These are phyloP conservation scores for Elsinoe ampelina DNA, from an alignment of 2,329 filamentous ascomycete genomes.

Conservation along the genomic window DNA sequence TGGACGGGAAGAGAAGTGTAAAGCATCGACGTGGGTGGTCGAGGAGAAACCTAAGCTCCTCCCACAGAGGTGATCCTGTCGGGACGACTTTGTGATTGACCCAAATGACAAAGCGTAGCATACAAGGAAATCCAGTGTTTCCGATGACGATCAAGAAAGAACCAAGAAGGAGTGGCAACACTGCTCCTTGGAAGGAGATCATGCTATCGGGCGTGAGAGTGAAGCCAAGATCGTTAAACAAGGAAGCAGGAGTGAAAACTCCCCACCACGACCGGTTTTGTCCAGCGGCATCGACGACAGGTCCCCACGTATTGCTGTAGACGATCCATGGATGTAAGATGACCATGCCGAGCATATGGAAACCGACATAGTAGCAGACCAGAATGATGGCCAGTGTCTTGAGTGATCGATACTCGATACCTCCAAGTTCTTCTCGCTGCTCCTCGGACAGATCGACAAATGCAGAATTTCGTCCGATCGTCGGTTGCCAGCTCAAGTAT, in stretches of 20 bases:
- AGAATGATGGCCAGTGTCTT: constrained; percentile 77
- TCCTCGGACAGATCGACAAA: constrained; percentile 83
- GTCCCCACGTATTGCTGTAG: constrained; percentile 51
- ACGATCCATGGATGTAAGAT: constrained; percentile 75
- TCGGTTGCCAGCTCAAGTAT: constrained; percentile 90
- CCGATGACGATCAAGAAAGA: constrained; percentile 86
- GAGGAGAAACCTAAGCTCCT: constrained; percentile 81
- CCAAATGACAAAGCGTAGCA: constrained; percentile 93
- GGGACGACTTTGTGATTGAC: constrained; percentile 58
- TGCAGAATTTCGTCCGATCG: constrained; percentile 82
- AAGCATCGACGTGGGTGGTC: constrained; percentile 96
- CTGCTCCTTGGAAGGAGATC: constrained; percentile 71
- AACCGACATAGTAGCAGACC: constrained; percentile 69
- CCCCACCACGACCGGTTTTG: constrained; percentile 77
- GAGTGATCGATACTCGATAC: constrained; percentile 88
- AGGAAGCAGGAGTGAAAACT: constrained; percentile 76
- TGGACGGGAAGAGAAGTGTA: constrained; percentile 81
- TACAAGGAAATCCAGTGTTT: constrained; percentile 90
- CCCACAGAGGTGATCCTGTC: constrained; percentile 62
- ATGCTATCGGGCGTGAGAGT: constrained; percentile 91
- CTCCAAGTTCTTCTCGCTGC: constrained; percentile 87
- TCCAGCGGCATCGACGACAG: constrained; percentile 52
- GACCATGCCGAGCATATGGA: constrained; percentile 66
- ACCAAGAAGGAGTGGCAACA: constrained; percentile 66
- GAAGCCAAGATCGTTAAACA: constrained; percentile 93